These are phyloP conservation scores for Setaria italica DNA, from an alignment of 202 grass and related monocot genomes.

Conservation along the genomic window DNA sequence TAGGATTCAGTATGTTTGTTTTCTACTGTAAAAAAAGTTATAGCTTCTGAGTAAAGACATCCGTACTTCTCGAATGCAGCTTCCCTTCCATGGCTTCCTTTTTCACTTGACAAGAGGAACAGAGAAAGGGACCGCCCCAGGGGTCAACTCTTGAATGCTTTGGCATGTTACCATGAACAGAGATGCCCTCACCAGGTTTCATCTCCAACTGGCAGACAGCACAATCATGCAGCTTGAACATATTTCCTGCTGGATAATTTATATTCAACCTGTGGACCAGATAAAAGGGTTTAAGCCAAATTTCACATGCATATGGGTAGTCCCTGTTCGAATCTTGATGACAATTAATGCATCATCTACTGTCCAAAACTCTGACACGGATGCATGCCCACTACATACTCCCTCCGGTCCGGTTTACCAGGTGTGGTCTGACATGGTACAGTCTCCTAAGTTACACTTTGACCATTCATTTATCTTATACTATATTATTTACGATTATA, in stretches of 20 bases:
- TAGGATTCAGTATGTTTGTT: conserved; percentile 31
- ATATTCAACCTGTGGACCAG: conserved; percentile 73
- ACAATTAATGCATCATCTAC: conserved; percentile 17
- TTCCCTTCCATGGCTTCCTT: conserved; percentile 99
- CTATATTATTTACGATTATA: no score
- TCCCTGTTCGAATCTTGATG: conserved; percentile 8
- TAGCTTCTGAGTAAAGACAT: conserved; percentile 23
- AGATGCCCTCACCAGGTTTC: conserved; percentile 94
- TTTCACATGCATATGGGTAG: conserved; percentile 32
- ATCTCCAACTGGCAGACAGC: conserved; percentile 96
- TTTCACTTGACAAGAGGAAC: conserved; percentile 81
- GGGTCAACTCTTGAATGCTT: conserved; percentile 67
- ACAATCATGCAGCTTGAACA: conserved; percentile 86
- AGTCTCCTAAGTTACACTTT: no score
- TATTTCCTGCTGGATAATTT: conserved; percentile 66
- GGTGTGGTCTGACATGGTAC: no score
- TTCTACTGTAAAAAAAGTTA: conserved; percentile 21
- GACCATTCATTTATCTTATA: no score
- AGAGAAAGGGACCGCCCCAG: conserved; percentile 96
- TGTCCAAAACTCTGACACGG: neutral
- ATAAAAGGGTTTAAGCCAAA: conserved; percentile 36
- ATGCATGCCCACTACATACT: neutral
- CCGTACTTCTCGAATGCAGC: conserved; percentile 58
- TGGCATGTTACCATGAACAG: conserved; percentile 64
- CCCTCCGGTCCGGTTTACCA: no score